Evolutionary conservation across 495 filamentous ascomycete genomes (phyloP).

Genomic region (Penicillium desertorum): DNA sequence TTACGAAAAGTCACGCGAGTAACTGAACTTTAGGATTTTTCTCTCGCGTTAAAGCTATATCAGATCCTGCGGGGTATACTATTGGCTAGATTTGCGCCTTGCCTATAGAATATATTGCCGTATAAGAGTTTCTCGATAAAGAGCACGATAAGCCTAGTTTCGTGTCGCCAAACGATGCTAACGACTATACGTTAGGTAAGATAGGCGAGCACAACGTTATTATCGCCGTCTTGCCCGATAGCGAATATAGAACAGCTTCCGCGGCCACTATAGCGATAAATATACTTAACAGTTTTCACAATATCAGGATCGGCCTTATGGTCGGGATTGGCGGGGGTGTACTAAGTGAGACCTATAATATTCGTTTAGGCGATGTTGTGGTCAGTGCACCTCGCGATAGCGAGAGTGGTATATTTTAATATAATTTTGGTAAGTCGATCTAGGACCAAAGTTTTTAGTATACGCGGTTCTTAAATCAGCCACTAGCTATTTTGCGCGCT

Average conservation of each 20-base stretch:
- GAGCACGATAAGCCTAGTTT: conserved; percentile 6
- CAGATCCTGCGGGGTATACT: conserved; percentile 27
- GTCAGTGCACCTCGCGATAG: conserved; percentile 31
- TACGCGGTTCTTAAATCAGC: conserved; percentile 37
- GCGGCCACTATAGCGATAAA: conserved; percentile 18
- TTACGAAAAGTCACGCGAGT: too few relatives aligned
- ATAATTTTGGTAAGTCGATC: conserved; percentile 37
- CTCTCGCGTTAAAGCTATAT: neutral
- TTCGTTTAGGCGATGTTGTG: conserved; percentile 42
- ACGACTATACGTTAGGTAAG: conserved; percentile 37
- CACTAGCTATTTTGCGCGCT: conserved; percentile 24
- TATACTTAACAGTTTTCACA: conserved; percentile 36
- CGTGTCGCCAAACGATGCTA: conserved; percentile 24
- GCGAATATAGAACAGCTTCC: conserved; percentile 11
- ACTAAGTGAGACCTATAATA: conserved; percentile 26
- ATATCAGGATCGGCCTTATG: conserved; percentile 35
- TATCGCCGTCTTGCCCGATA: too few relatives aligned
- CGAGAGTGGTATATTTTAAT: conserved; percentile 39
- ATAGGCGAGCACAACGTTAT: conserved; percentile 30
- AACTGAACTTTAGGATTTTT: too few relatives aligned
- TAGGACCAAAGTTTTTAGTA: conserved; percentile 17
- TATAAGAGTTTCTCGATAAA: conserved; percentile 40
- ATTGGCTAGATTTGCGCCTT: conserved; percentile 54
- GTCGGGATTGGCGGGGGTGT: conserved; percentile 33
- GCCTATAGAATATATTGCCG: conserved; percentile 38